Base-by-base conservation (phyloP, 2,329 filamentous ascomycete species). In the Chalaropsis ovoidea region DNA sequence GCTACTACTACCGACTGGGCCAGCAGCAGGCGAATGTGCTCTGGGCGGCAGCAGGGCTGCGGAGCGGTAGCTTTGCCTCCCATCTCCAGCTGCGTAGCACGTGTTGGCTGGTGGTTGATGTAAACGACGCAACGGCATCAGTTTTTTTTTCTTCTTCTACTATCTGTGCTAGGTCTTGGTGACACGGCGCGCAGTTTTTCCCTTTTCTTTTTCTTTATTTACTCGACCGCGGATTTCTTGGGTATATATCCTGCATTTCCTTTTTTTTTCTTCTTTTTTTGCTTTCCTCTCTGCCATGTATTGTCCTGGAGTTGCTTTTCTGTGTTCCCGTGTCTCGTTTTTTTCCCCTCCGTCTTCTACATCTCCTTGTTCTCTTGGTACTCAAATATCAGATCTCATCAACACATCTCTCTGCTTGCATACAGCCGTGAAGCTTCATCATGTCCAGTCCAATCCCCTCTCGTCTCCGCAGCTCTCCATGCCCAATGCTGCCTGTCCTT, bases 171-270 rank as follows among this genome's bases (percentile, higher is more conserved):
- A 7, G 15, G 43, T 35, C 22, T 39, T 45, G 41, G 19, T 19
- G 31, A 31, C 22, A 17, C 45, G 24, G 31, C n/a, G n/a, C 15
- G 41, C 45, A 17, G 45, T 31, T 35, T 49, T 63, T n/a, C 1
- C 10, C 7, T 35, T 7, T 42, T 22, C 13, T 45, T 27, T 31
- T 47, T 61, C 39, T 49, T 22, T 52, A 24, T 35, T 19, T 61
- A n/a, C 19, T 43, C 19, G 61, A 64, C n/a, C 19, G 31, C 35
- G 47, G 60, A 45, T 45, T 62, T 62, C 41, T 56, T 56, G 27
- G 52, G 27, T 39, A 58, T 31, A 58, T 58, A 58, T 58, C 52
- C 27, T 58, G 52, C 52, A 35, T 58, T 31, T 62, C 17, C 39
- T 63, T 63, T 27, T 49, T 54, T 63, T 63, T 39, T 39, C 17